Evolutionary conservation across 2,329 filamentous ascomycete species (phyloP).

Genomic region (Neocucurbitaria cava): DNA sequence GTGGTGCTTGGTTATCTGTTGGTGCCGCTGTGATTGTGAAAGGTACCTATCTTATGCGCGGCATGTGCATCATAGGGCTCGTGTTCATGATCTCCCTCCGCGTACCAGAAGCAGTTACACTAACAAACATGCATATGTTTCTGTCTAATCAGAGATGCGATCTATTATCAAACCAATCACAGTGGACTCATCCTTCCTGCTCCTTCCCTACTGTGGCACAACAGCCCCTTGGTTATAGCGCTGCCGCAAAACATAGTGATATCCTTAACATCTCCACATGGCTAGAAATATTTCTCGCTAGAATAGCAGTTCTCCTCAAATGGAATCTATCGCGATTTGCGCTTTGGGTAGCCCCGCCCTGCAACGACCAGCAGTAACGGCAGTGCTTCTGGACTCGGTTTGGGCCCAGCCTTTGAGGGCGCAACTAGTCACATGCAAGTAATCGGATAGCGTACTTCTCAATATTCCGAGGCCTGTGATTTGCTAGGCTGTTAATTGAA

Average conservation of each 20-base stretch:
- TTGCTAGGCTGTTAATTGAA: conserved; percentile 7
- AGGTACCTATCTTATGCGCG: conserved; percentile 1
- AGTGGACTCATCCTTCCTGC: neutral
- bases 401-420: conserved; percentile 14
- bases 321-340: conserved; percentile 11
- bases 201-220: neutral
- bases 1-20: conserved; percentile 2
- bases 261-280: neutral
- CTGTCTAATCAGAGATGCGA: neutral
- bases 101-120: neutral
- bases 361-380: conserved; percentile 23
- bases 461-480: conserved; percentile 9
- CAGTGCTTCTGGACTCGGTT: conserved; percentile 7
- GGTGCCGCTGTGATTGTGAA: conserved; percentile 3
- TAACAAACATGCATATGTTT: neutral
- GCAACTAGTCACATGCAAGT: conserved; percentile 26
- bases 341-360: conserved; percentile 31
- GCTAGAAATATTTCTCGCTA: neutral
- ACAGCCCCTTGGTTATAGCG: neutral
- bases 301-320: conserved; percentile 8
- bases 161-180: neutral
- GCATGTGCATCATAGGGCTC: conserved; percentile 3
- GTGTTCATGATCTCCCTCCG: conserved; percentile 3
- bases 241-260: neutral
- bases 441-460: conserved; percentile 22